Conservation (phyloP, 768 basidiomycete genomes). For the Pleurotus salmoneostramineus region DNA sequence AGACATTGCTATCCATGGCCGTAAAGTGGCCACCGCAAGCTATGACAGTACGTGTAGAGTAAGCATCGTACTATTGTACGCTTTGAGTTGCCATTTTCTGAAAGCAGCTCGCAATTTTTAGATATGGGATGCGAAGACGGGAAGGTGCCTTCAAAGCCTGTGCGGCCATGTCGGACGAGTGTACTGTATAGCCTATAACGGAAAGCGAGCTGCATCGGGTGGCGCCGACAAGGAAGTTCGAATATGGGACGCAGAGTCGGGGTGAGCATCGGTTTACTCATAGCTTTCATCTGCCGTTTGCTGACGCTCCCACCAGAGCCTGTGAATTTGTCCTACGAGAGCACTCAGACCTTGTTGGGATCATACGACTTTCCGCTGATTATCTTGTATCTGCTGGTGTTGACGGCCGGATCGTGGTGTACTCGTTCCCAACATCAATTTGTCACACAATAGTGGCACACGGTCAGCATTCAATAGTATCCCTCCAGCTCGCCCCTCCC, state of each 20-base stretch:
- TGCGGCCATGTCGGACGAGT: not conserved
- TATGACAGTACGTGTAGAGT: constrained; percentile 5
- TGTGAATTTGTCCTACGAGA: not conserved
- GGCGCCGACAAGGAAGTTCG: not conserved
- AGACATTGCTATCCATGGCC: not conserved
- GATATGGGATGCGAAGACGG: not conserved
- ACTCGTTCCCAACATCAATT: not conserved
- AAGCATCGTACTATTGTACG: not conserved
- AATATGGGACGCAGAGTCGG: not conserved
- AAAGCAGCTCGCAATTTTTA: not conserved
- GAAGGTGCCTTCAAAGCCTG: not conserved
- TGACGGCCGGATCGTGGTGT: not conserved
- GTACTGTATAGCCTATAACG: not conserved
- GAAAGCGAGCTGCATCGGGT: not conserved
- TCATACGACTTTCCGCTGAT: not conserved
- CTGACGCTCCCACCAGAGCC: not conserved
- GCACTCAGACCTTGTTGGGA: not conserved
- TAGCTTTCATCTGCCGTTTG: not conserved
- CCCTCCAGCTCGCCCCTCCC: not conserved
- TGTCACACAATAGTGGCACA: not conserved
- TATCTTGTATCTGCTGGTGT: not conserved
- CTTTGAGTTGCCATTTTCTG: not conserved
- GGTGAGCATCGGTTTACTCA: not conserved
- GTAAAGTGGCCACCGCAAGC: not conserved
- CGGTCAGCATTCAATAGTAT: not conserved